Base-by-base conservation (phyloP, 2,329 filamentous ascomycete species). In the Colletotrichum tamarilloi region DNA sequence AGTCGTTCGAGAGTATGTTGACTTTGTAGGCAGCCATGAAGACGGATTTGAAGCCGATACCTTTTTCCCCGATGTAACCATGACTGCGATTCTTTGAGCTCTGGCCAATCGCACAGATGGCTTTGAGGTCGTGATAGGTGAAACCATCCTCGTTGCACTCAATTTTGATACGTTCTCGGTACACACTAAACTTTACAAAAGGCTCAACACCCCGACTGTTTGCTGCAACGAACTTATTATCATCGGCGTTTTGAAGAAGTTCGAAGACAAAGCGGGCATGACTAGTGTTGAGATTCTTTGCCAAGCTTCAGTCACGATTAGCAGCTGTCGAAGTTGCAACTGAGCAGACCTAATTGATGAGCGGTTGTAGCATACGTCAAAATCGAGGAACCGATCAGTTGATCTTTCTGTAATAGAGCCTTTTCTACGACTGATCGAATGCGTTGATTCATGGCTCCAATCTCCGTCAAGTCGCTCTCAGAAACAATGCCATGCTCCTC, bases 241-340 rank as follows among this genome's bases (percentile, higher is more conserved):
- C 87, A 55, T 90, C 87, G 5, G 86, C 86, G 76, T 90, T 90
- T 73, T 89, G 87, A 0, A 90, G 81, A 1, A 90, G 76, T 76
- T 90, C 88, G 59, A 87, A 85, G 1, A 89, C 78, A 74, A 89
- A 89, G 38, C 85, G 82, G 0, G 85, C 81, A 6, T 83, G 80
- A 60, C 80, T 85, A 0, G 81, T 78, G 72, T 87, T 86, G 0
- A 87, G 76, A 38, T 86, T 83, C 49, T 80, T 81, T 1, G 83
- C 82, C n/a, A 87, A 73, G 14, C 85, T 87, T 24, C 0, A 8
- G 52, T 16, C 5, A 24, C 4, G 14, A 12, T 55, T n/a, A 55
- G 52, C 52, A 24, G 52, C 11, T 8, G 52, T 3, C 24, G 1
- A n/a, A 49, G 19, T 5, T 9, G 4, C 19, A n/a, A 22, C 4